These are phyloP conservation scores for Rhizophora mangle DNA, from an alignment of 345 rosid species.

Conservation along the genomic window DNA sequence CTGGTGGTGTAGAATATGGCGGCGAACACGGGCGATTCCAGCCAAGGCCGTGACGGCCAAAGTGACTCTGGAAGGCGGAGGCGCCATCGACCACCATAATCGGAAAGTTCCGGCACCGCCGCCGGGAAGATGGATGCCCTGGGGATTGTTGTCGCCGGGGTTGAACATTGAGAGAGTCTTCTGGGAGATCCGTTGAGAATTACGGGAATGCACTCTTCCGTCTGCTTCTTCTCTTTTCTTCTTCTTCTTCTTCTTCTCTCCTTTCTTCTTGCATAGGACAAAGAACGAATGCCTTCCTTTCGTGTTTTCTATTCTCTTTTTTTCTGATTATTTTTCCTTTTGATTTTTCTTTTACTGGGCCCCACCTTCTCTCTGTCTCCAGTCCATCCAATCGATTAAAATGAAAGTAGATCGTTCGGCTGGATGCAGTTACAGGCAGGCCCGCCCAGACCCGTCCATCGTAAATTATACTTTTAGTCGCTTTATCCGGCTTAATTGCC, in stretches of 20 bases:
- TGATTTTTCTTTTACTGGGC: too few species aligned
- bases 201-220: not conserved
- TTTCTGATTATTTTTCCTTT: too few species aligned
- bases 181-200: not conserved
- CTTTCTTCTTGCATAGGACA: not conserved
- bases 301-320: too few species aligned
- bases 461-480: too few species aligned
- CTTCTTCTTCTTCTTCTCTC: not conserved
- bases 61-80: slow-evolving; percentile 20
- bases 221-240: not conserved
- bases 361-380: too few species aligned
- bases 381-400: too few species aligned
- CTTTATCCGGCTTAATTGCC: too few species aligned
- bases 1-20: slow-evolving; percentile 41
- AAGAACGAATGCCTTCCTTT: too few species aligned
- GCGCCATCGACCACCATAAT: not conserved
- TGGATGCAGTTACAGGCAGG: too few species aligned
- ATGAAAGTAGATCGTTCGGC: too few species aligned
- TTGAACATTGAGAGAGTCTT: slow-evolving; percentile 1
- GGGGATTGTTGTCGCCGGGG: not conserved
- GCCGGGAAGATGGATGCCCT: not conserved
- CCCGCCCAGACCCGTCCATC: too few species aligned
- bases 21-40: slow-evolving; percentile 36
- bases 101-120: not conserved
- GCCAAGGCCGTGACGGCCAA: slow-evolving; percentile 44